phyloP scores from a whole-genome alignment of 768 basidiomycete genomes.

The Boletus sp. region DNA sequence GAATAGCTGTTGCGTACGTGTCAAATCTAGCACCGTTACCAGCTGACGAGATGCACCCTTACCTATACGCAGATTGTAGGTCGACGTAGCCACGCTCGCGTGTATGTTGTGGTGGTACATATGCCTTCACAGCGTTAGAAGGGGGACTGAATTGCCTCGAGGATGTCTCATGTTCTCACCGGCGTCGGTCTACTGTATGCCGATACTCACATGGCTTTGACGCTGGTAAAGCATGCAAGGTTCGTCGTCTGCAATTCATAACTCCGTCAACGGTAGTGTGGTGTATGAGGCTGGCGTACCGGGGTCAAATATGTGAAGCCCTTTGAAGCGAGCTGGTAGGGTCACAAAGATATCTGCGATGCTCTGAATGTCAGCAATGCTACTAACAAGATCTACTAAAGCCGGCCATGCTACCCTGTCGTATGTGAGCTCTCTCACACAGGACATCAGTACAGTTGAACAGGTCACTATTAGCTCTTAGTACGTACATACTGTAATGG shows the following conservation, averaged over 20 bases:
- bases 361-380: background rate
- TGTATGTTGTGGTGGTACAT: background rate
- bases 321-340: background rate
- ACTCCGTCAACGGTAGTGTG: background rate
- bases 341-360: background rate
- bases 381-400: background rate
- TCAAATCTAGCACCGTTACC: background rate
- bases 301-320: background rate
- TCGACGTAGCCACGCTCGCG: background rate
- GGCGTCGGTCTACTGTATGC: background rate
- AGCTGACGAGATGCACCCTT: background rate
- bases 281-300: too few species aligned
- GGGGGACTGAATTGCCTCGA: slow-evolving; percentile 1
- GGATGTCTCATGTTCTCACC: slow-evolving; percentile 4
- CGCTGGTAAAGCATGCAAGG: background rate
- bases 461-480: too few species aligned
- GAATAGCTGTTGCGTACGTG: background rate
- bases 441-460: too few species aligned
- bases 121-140: background rate
- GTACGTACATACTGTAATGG: too few species aligned
- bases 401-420: too few species aligned
- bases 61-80: background rate
- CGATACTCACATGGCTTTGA: background rate
- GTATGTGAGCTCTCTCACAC: too few species aligned
- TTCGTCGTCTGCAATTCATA: background rate